A percentile compares a stretch with the other conserved stretches of the same genome.
These are phyloP conservation scores for Metschnikowia lunata DNA, from an alignment of 805 yeast genomes.

Conservation along the genomic window DNA sequence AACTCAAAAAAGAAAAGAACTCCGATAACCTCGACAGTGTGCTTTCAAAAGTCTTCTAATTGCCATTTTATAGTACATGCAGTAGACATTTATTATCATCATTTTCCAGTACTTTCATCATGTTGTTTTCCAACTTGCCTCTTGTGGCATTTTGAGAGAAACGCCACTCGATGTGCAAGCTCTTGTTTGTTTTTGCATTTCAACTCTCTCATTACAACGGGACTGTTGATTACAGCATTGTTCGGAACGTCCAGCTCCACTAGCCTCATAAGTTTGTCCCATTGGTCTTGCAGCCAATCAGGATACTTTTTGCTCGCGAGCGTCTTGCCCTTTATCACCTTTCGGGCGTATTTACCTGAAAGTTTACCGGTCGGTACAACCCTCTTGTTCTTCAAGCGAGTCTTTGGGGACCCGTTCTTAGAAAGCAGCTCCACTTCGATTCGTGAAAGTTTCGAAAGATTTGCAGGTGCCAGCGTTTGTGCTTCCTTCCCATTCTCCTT, in stretches of 20 bases:
- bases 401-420: background rate
- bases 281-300: slow-evolving; percentile 28
- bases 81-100: slow-evolving; percentile 53
- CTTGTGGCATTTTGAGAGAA: slow-evolving; percentile 5
- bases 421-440: background rate
- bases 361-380: slow-evolving; percentile 6
- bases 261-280: slow-evolving; percentile 30
- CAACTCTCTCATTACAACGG: slow-evolving; percentile 22
- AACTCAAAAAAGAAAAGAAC: slow-evolving; percentile 40
- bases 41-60: slow-evolving; percentile 48
- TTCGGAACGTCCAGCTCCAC: slow-evolving; percentile 26
- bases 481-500: too few species aligned
- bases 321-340: slow-evolving; percentile 9
- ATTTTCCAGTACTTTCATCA: slow-evolving; percentile 1
- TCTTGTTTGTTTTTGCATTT: slow-evolving; percentile 27
- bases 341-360: slow-evolving; percentile 20
- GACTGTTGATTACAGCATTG: slow-evolving; percentile 27
- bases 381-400: background rate
- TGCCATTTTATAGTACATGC: slow-evolving; percentile 5
- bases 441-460: background rate
- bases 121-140: background rate
- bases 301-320: background rate
- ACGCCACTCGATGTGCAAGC: slow-evolving; percentile 25
- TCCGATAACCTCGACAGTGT: slow-evolving; percentile 43
- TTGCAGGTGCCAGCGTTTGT: too few species aligned